Conservation (phyloP, 176 grass and related monocot species). For the Secale cereale region DNA sequence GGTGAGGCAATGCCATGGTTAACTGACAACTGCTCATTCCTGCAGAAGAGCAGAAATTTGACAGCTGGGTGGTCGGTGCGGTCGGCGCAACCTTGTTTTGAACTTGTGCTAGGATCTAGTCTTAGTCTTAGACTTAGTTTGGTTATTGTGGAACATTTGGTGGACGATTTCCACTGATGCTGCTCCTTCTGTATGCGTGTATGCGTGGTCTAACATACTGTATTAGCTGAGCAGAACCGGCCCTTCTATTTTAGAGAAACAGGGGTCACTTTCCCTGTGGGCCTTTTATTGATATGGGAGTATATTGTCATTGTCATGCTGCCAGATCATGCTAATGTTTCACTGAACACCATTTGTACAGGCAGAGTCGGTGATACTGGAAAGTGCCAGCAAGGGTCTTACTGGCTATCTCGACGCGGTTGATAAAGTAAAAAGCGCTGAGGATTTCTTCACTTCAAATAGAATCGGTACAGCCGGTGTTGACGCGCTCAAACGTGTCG, state of each 20-base stretch:
- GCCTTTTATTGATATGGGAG: not conserved
- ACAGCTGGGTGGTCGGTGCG: not conserved
- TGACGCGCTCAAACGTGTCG: conserved; percentile 25
- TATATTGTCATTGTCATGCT: not conserved
- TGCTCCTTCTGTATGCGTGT: not conserved
- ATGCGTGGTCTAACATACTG: not conserved
- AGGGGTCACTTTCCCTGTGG: not conserved
- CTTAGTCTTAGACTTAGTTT: not conserved
- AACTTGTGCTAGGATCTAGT: not conserved
- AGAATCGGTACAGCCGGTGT: conserved; percentile 25
- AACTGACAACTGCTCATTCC: not conserved
- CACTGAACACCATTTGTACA: not conserved
- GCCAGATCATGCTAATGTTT: not conserved
- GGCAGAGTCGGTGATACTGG: conserved; percentile 49
- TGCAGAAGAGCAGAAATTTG: not conserved
- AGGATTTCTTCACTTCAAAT: conserved; percentile 41
- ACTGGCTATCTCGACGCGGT: conserved; percentile 40
- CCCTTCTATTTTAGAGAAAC: not conserved
- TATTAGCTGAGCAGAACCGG: not conserved
- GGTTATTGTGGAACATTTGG: not conserved
- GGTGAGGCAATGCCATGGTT: not conserved
- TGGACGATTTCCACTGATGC: not conserved
- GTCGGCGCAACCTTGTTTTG: not conserved
- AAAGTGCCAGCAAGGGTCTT: conserved; percentile 43
- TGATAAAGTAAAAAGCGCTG: conserved; percentile 44